phyloP scores from a whole-genome alignment of 768 basidiomycete species.

The Mycena floridula region DNA sequence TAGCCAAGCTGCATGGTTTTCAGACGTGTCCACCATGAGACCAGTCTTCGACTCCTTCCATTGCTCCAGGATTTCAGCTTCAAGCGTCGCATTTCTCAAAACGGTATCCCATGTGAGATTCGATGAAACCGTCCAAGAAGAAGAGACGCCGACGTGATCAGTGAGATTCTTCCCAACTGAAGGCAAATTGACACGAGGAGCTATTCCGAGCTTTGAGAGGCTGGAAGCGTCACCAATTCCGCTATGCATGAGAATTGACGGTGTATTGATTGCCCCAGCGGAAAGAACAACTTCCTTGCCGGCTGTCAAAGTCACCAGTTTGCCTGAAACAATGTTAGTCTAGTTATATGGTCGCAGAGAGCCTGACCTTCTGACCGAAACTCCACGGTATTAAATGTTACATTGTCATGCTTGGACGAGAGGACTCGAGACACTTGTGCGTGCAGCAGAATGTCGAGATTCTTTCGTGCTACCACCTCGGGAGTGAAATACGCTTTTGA shows the following conservation, averaged over 20 bases:
- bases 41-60: conserved; percentile 26
- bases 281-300: conserved; percentile 29
- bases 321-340: neutral
- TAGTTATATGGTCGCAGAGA: no score
- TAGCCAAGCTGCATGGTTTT: conserved; percentile 19
- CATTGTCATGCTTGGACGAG: conserved; percentile 3
- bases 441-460: conserved; percentile 24
- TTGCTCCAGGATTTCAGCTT: conserved; percentile 15
- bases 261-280: conserved; percentile 29
- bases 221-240: conserved; percentile 24
- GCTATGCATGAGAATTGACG: conserved; percentile 25
- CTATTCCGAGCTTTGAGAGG: conserved; percentile 17
- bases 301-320: conserved; percentile 14
- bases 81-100: conserved; percentile 15
- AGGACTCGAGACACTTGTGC: conserved; percentile 23
- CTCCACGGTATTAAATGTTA: conserved; percentile 18
- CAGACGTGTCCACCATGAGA: conserved; percentile 14
- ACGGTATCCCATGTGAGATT: conserved; percentile 21
- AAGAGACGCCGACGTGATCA: conserved; percentile 22
- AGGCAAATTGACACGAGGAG: conserved; percentile 19
- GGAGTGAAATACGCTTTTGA: conserved; percentile 23
- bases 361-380: conserved; percentile 5
- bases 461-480: conserved; percentile 16
- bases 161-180: conserved; percentile 25
- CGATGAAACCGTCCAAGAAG: conserved; percentile 20